Evolutionary conservation across 208 protist species (phyloP), one percentile per base, ranked within the genome.

Genomic region (Crithidia thermophila): DNA sequence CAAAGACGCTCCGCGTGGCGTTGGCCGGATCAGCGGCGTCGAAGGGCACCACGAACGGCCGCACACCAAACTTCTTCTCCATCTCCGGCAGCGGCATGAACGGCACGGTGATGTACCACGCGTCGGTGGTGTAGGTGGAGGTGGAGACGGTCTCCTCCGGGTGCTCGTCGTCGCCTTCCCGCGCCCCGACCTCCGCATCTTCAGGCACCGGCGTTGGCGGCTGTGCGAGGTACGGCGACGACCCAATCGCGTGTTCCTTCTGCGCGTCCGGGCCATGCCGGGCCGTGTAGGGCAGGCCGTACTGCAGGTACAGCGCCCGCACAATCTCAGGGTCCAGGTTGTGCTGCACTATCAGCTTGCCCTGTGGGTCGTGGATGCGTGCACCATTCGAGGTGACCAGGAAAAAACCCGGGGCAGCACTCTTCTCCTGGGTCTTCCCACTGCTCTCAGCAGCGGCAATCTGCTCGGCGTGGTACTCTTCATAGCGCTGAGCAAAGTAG

Each of bases 361-460:
- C 82, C 1, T 50, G 6, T n/a, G 79, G 67, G 51, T 79, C 71
- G 21, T 91, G 82, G 31, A 90, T 74, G 37, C 84, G 76, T 20
- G 84, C 84, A 7, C 87, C 87, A 61, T 94, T 91, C 3, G 82
- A 91, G 3, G 82, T 74, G 25, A 91, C 64, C 4, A 91, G 45
- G 63, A 79, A 90, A 60, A 94, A 88, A 7, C 80, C 77, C 9
- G 56, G 53, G 20, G 18, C 20, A 2, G 30, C 20, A 20, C 25
- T 47, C 6, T 34, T 33, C 52, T 8, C 10, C 5, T 10, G 52
- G 25, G 23, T 39, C 30, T 11, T 27, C 52, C 14, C 39, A n/a
- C n/a, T n/a, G n/a, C n/a, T n/a, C n/a, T n/a, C 53, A 3, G 42
- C 25, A 10, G 10, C 42, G 1, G 30, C 30, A 3, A 62, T 18